Evolutionary conservation across 106 monocot genomes (phyloP), one percentile per base, ranked within the genome.

Genomic region (Alisma plantagoaquatica): DNA sequence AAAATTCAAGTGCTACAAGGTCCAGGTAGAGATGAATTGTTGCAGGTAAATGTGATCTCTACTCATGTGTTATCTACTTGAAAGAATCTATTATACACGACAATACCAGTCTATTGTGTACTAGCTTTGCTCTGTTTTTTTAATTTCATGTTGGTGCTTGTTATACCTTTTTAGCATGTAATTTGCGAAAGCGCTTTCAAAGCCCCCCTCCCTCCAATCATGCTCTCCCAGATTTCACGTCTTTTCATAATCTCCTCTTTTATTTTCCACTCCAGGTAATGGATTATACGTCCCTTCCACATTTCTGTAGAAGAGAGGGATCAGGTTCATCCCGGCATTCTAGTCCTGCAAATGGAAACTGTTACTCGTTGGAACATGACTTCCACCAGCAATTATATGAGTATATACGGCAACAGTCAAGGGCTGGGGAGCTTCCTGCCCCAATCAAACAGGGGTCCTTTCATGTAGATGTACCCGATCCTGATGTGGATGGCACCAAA

Each of bases 301-400:
- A 89, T 61, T 96, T 96, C 66, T 96, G 96, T 64, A 78, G 30
- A 78, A 75, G 70, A 70, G 77, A 75, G 66, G 75, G 79, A 49
- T 74, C 87, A 5, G 79, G 80, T 1, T 87, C 83, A 53, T 78
- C 78, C 0, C 63, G 75, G 1, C 41, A 75, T 31, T 71, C 72
- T 12, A 44, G 55, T 4, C 5, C 38, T 0, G 58, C 46, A 8
- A 15, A 27, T 0, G 42, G n/a, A 29, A 29, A 58, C 44, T 89
- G 96, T 69, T 89, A 68, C 47, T 84, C 96, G 3, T 59, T 81
- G 2, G 96, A 84, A 29, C 84, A 89, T 46, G 50, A 75, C 19
- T 85, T 82, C 76, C 96, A 96, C 57, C 89, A 82, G 59, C 73
- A 85, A 23, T 73, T 96, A 5, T 89, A 85, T 63, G 67, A 32